Percentiles rank a stretch among this genome's conserved stretches.
phyloP scores from a whole-genome alignment of 345 rosid genomes.

The Hibiscus tridactylites region DNA sequence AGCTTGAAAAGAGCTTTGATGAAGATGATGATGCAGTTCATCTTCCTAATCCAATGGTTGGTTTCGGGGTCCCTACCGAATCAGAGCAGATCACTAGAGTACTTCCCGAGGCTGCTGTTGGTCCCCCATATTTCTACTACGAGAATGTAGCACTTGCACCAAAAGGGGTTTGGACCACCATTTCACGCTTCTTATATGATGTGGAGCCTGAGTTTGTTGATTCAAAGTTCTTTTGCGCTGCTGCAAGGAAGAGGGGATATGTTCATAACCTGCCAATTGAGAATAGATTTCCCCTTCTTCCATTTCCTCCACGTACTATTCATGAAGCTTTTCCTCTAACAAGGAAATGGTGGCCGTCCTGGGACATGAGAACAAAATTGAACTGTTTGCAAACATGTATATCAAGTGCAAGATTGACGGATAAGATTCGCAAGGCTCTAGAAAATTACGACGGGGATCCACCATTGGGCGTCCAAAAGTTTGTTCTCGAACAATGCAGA shows the following conservation, averaged over 20 bases:
- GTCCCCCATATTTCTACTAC: slow-evolving; percentile 79
- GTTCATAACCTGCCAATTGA: slow-evolving; percentile 72
- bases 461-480: slow-evolving; percentile 36
- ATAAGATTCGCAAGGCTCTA: slow-evolving; percentile 58
- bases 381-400: slow-evolving; percentile 69
- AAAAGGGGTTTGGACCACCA: slow-evolving; percentile 85
- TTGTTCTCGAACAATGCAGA: slow-evolving; percentile 56
- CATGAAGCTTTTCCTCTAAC: slow-evolving; percentile 68
- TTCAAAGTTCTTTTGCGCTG: slow-evolving; percentile 68
- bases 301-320: slow-evolving; percentile 59
- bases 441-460: slow-evolving; percentile 51
- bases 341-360: slow-evolving; percentile 80
- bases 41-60: slow-evolving; percentile 83
- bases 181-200: slow-evolving; percentile 57
- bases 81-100: slow-evolving; percentile 23
- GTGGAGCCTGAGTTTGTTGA: slow-evolving; percentile 83
- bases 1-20: slow-evolving; percentile 18
- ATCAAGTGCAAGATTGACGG: slow-evolving; percentile 64
- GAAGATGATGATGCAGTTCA: slow-evolving; percentile 46
- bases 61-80: slow-evolving; percentile 74
- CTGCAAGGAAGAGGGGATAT: slow-evolving; percentile 90
- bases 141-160: slow-evolving; percentile 95
- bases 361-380: slow-evolving; percentile 74
- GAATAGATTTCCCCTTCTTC: slow-evolving; percentile 58
- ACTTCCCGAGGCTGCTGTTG: slow-evolving; percentile 54